Percentiles rank a stretch among this genome's conserved stretches.
phyloP scores from a whole-genome alignment of 768 basidiomycete species.

The Gloeophyllum trabeum region DNA sequence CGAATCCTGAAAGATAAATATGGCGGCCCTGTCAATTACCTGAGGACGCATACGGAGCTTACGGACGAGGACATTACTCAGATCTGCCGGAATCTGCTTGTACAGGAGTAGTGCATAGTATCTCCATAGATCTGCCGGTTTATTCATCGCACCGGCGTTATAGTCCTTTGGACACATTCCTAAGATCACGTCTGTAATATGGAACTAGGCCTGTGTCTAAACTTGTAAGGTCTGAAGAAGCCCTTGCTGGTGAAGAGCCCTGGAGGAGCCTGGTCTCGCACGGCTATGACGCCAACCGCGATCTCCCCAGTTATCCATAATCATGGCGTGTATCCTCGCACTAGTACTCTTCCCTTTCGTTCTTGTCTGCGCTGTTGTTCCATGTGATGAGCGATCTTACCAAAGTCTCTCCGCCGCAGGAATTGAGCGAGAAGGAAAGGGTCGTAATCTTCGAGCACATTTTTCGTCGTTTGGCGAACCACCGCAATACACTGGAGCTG shows the following conservation, averaged over 20 bases:
- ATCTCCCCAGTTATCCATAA: background rate
- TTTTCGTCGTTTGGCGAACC: conserved; percentile 30
- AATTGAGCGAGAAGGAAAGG: conserved; percentile 23
- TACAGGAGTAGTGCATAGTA: background rate
- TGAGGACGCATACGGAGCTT: background rate
- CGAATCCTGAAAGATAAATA: conserved; percentile 1
- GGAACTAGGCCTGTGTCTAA: too few relatives aligned
- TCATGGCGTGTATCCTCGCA: too few relatives aligned
- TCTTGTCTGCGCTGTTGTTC: too few relatives aligned
- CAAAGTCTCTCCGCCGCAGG: conserved; percentile 23
- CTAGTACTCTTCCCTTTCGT: too few relatives aligned
- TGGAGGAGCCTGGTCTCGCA: too few relatives aligned
- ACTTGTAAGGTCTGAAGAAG: too few relatives aligned
- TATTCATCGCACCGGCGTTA: too few relatives aligned
- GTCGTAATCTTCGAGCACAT: conserved; percentile 29
- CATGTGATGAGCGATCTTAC: conserved; percentile 13
- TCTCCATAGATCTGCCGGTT: background rate
- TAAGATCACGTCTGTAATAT: too few relatives aligned
- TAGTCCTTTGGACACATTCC: too few relatives aligned
- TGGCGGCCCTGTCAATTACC: background rate
- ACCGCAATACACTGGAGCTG: conserved; percentile 30
- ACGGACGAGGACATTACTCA: conserved; percentile 1
- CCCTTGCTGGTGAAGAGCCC: too few relatives aligned
- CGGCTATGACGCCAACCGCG: background rate
- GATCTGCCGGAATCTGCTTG: background rate